phyloP scores from a whole-genome alignment of 495 filamentous ascomycete species.

The Viridothelium virens region DNA sequence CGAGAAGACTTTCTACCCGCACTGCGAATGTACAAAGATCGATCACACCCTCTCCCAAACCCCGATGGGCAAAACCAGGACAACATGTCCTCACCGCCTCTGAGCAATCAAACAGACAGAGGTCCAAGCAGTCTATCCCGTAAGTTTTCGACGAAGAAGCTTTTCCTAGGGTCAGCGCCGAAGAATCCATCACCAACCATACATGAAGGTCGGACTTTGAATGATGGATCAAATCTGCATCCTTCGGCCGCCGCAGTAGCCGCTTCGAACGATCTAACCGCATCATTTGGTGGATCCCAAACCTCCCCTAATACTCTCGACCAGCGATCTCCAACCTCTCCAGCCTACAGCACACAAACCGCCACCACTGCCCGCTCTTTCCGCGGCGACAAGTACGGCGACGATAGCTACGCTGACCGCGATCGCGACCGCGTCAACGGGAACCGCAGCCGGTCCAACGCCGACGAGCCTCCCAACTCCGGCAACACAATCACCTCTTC shows the following conservation, averaged over 20 bases:
- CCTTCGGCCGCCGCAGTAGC: constrained; percentile 60
- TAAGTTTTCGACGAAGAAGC: constrained; percentile 85
- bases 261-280: constrained; percentile 67
- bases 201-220: constrained; percentile 44
- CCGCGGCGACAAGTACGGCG: constrained; percentile 18
- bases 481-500: constrained; percentile 10
- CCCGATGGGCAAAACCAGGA: constrained; percentile 30
- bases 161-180: constrained; percentile 71
- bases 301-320: constrained; percentile 54
- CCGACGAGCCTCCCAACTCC: constrained; percentile 10
- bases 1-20: constrained; percentile 87
- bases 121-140: constrained; percentile 53
- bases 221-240: constrained; percentile 47
- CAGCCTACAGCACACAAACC: constrained; percentile 47
- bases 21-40: constrained; percentile 81
- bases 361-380: constrained; percentile 24
- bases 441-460: constrained; percentile 2
- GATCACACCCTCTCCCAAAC: constrained; percentile 74
- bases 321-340: constrained; percentile 80
- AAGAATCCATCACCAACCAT: constrained; percentile 76
- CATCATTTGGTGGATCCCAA: constrained; percentile 54
- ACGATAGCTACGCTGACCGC: constrained; percentile 23
- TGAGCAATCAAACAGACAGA: constrained; percentile 24
- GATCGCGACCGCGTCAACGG: neutral
- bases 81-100: constrained; percentile 12